phyloP scores from a whole-genome alignment of 768 basidiomycete species.

The Termitomyces eurrhizus region DNA sequence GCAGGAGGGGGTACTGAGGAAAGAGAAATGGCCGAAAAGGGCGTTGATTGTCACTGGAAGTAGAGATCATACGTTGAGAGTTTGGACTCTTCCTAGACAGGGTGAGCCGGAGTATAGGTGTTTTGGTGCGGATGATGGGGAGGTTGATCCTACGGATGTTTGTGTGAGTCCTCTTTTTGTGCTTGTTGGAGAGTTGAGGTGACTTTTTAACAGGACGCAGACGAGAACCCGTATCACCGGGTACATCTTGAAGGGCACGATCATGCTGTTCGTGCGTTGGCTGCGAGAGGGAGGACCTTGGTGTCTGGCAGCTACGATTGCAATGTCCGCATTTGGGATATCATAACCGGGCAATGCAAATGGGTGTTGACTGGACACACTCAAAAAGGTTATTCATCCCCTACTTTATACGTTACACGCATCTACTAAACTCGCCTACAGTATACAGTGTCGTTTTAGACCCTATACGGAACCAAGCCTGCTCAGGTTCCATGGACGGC shows the following conservation, averaged over 20 bases:
- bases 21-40: slow-evolving; percentile 68
- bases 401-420: neutral
- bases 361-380: slow-evolving; percentile 84
- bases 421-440: slow-evolving; percentile 25
- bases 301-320: slow-evolving; percentile 97
- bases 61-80: slow-evolving; percentile 62
- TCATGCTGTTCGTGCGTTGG: slow-evolving; percentile 89
- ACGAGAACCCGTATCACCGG: slow-evolving; percentile 86
- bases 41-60: slow-evolving; percentile 75
- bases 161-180: slow-evolving; percentile 24
- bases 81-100: slow-evolving; percentile 53
- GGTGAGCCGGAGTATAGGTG: slow-evolving; percentile 75
- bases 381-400: slow-evolving; percentile 67
- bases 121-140: slow-evolving; percentile 56
- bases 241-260: slow-evolving; percentile 85
- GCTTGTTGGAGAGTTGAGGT: slow-evolving; percentile 23
- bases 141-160: slow-evolving; percentile 50
- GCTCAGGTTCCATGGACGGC: slow-evolving; percentile 98
- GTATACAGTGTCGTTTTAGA: slow-evolving; percentile 97
- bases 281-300: slow-evolving; percentile 82
- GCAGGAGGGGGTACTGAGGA: slow-evolving; percentile 51
- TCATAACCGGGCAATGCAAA: slow-evolving; percentile 75
- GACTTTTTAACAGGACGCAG: slow-evolving; percentile 45
- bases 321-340: slow-evolving; percentile 94
- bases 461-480: slow-evolving; percentile 79